phyloP scores from a whole-genome alignment of 2,329 filamentous ascomycete genomes.

The Trichoderma koningiopsis region DNA sequence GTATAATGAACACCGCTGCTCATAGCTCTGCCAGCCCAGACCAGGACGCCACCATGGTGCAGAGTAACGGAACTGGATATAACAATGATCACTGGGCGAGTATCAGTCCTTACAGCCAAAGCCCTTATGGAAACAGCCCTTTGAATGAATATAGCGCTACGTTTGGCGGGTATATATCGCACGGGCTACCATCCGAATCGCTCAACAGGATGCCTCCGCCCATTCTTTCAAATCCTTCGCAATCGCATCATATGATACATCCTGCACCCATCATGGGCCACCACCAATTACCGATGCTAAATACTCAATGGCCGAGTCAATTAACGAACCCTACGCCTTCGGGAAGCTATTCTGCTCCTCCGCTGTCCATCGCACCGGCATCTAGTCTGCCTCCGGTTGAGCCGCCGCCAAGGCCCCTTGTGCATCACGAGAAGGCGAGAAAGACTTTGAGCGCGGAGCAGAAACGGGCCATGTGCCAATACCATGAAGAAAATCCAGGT shows the following conservation, averaged over 20 bases:
- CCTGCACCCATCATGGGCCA: constrained; percentile 52
- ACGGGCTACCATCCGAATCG: constrained; percentile 54
- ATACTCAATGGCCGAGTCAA: constrained; percentile 80
- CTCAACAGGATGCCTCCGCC: constrained; percentile 59
- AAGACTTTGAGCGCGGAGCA: constrained; percentile 91
- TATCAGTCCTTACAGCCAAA: constrained; percentile 66
- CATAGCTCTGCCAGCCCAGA: constrained; percentile 39
- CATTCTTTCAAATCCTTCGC: constrained; percentile 46
- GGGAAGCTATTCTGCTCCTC: constrained; percentile 59
- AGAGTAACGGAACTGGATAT: constrained; percentile 39
- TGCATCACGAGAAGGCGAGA: constrained; percentile 64
- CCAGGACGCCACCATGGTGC: constrained; percentile 38
- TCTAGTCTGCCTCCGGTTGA: constrained; percentile 52
- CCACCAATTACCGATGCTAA: constrained; percentile 67
- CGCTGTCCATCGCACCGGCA: constrained; percentile 60
- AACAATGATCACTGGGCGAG: constrained; percentile 56
- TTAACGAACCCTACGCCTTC: constrained; percentile 66
- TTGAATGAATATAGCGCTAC: constrained; percentile 68
- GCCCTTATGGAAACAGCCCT: constrained; percentile 50
- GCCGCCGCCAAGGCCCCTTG: constrained; percentile 33
- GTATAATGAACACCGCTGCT: constrained; percentile 40
- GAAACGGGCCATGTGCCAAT: constrained; percentile 89
- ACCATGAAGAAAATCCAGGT: constrained; percentile 84
- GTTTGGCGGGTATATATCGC: constrained; percentile 57
- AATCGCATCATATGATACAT: constrained; percentile 37